Base-by-base conservation (phyloP, 306 rosid species). In the Begonia fuchsioides region DNA sequence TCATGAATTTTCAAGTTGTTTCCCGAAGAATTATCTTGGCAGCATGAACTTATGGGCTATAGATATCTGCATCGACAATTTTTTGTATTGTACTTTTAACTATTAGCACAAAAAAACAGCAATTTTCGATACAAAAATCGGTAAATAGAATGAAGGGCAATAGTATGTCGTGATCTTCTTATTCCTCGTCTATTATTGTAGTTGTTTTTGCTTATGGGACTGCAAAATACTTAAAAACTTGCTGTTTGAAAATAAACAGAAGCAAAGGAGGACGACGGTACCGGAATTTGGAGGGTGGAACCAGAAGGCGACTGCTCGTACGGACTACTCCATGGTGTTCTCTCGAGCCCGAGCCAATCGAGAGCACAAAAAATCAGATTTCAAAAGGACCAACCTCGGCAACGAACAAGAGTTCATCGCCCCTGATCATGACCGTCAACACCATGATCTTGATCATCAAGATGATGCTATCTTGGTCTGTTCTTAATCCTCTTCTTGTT, bases 201-300 rank as follows among this genome's bases (percentile, higher is more conserved):
- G 32, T 20, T 20, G 32, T n/a, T n/a, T n/a, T n/a, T n/a, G n/a
- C n/a, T n/a, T n/a, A n/a, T n/a, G n/a, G n/a, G 32, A 20, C 0
- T 20, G 5, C 32, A 20, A 20, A 20, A 19, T 19, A 19, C 26
- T 19, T 19, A 19, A 19, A 20, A 1, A n/a, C 0, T 26, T 26
- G 8, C 0, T 0, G 35, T 26, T 26, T 4, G 7, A 4, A 26
- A 26, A 26, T 26, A 3, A 26, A 26, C 67, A 87, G 96, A 70
- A 47, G 17, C 71, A 69, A 50, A 44, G 26, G n/a, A 17, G 80
- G 77, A 74, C 61, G 70, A 65, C 96, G 32, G 93, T 87, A 52
- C 96, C 96, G 43, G 75, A 77, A 32, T 87, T 87, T 64, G 96
- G 94, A 63, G 96, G 71, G 44, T 87, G 96, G 96, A 87, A 83